A percentile compares a stretch with the other conserved stretches of the same genome.
These are phyloP conservation scores for Furcasterigmium furcatum DNA, from an alignment of 2,329 filamentous ascomycete species.

Conservation along the genomic window DNA sequence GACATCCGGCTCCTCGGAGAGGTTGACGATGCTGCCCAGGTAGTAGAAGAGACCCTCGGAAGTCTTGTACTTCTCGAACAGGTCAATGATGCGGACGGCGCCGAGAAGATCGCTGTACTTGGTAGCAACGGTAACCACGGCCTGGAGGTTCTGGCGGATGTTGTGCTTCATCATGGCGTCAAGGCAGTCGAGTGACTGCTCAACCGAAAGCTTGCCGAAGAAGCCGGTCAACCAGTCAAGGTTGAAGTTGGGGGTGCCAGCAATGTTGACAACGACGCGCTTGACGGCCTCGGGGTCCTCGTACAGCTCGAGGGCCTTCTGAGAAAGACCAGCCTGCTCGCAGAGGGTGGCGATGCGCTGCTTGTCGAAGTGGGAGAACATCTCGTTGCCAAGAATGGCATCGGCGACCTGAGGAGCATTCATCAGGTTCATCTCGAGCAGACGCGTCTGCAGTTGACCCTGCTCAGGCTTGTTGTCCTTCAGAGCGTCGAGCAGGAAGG, in stretches of 20 bases:
- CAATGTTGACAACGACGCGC: slow-evolving; percentile 81
- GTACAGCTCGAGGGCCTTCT: slow-evolving; percentile 90
- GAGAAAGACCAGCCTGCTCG: slow-evolving; percentile 84
- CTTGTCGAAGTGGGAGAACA: slow-evolving; percentile 98
- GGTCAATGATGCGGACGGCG: slow-evolving; percentile 80
- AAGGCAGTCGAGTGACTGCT: slow-evolving; percentile 89
- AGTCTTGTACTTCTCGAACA: slow-evolving; percentile 97
- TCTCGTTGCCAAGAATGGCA: slow-evolving; percentile 95
- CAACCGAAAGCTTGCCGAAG: slow-evolving; percentile 92
- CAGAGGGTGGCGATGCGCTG: slow-evolving; percentile 84
- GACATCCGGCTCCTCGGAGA: slow-evolving; percentile 92
- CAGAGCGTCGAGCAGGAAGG: slow-evolving; percentile 93
- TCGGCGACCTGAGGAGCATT: slow-evolving; percentile 97
- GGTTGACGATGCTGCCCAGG: slow-evolving; percentile 94
- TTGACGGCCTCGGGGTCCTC: slow-evolving; percentile 89
- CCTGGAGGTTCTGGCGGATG: slow-evolving; percentile 93
- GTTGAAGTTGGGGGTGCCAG: slow-evolving; percentile 78
- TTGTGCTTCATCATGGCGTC: slow-evolving; percentile 96
- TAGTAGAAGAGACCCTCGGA: slow-evolving; percentile 98
- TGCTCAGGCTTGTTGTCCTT: slow-evolving; percentile 95
- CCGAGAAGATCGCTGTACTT: slow-evolving; percentile 97
- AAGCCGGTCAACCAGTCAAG: slow-evolving; percentile 89
- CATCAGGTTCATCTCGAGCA: slow-evolving; percentile 96
- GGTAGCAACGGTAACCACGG: slow-evolving; percentile 91
- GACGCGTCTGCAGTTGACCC: slow-evolving; percentile 85